Base-by-base conservation (phyloP, 176 grass and related monocot species). In the Neostapfia colusana region DNA sequence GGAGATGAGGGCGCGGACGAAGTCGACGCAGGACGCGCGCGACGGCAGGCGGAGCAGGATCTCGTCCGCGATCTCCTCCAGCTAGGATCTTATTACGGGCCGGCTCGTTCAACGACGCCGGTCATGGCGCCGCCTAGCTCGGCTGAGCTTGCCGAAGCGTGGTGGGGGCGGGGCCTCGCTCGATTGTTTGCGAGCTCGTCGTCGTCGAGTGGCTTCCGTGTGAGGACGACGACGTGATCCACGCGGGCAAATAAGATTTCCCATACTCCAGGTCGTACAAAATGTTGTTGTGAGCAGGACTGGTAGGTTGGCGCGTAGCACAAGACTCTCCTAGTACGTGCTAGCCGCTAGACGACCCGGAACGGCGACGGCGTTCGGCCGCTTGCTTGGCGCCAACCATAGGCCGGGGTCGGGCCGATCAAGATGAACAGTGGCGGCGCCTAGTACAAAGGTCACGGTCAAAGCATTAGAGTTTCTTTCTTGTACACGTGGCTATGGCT, bases 21-120 rank as follows among this genome's bases (percentile, higher is more conserved):
- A 45, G 10, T 3, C 57, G 41, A 14, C 42, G 28, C 82, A 43
- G 11, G 59, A 56, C 6, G 41, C 72, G 12, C 31, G 31, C 7
- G 69, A 80, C 7, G 77, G 72, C 5, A 85, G 79, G 62, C 71
- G 65, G 72, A 81, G 4, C 35, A 85, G 65, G 62, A 79, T 74
- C 18, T 77, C 69, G 55, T 40, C 63, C 14, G 65, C 38, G 16
- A 83, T 53, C 46, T 77, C 79, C 38, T 65, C 38, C 8, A 60
- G 55, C 38, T 5, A 60, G 55, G 23, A 65, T 4, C 37, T 63
- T 44, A 3, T 63, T 44, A 3, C 40, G 74, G 11, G 6, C 5
- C 17, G 59, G 61, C 61, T 73, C 83, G 10, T 25, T n/a, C 39
- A 17, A 6, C 67, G 66, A 2, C 1, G 23, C 10, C 3, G 10